Conservation (phyloP, 192 early-diverging fungal species). For the Podila minutissima region DNA sequence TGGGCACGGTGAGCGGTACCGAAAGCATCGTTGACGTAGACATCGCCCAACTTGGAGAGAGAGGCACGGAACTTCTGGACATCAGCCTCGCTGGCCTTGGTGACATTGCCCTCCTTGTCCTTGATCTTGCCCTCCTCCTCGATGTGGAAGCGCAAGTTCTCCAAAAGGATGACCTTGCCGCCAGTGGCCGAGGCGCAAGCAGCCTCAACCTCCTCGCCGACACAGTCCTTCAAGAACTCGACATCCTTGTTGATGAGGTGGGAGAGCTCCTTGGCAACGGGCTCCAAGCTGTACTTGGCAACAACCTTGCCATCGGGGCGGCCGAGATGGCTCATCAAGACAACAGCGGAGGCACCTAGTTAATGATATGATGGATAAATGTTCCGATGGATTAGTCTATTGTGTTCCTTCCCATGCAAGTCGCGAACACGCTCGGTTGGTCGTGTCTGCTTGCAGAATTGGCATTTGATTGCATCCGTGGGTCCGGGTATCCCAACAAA, state of each 20-base stretch:
- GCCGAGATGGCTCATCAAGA: conserved; percentile 97
- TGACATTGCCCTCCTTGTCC: conserved; percentile 89
- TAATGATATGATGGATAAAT: too few relatives aligned
- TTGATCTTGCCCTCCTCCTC: conserved; percentile 97
- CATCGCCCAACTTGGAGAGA: conserved; percentile 91
- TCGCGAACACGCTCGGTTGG: too few relatives aligned
- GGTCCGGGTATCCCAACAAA: conserved; percentile 3
- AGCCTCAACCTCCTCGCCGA: conserved; percentile 87
- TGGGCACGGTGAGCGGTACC: conserved; percentile 99
- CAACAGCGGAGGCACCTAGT: conserved; percentile 83
- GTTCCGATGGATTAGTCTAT: background rate
- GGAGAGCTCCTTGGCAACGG: conserved; percentile 86
- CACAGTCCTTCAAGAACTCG: conserved; percentile 93
- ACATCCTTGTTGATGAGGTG: conserved; percentile 83
- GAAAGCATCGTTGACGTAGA: conserved; percentile 99
- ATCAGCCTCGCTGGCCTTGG: conserved; percentile 85
- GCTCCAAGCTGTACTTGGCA: conserved; percentile 91
- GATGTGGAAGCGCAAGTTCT: conserved; percentile 98
- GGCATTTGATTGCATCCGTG: background rate
- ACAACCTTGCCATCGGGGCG: conserved; percentile 93
- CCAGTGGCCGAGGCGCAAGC: conserved; percentile 72
- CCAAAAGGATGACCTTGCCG: conserved; percentile 90
- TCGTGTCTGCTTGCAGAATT: too few relatives aligned
- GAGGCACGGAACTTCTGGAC: conserved; percentile 91
- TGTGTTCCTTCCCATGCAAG: too few relatives aligned